Conservation (phyloP, 202 grass and related monocot species). For the Cymbopogon flexuosus region DNA sequence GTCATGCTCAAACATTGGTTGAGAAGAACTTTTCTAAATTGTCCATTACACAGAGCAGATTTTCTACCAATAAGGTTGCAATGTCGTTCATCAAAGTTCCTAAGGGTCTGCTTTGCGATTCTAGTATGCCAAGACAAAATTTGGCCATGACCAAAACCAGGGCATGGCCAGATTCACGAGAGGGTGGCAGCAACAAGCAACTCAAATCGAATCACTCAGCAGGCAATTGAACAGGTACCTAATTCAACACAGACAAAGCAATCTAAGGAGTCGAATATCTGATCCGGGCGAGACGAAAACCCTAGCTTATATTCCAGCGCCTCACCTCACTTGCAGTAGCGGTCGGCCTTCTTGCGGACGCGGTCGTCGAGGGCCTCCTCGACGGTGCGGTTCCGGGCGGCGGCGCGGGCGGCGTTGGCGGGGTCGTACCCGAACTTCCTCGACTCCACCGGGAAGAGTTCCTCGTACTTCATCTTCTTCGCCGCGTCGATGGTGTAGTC, state of each 20-base stretch:
- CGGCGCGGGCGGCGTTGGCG: conserved; percentile 53
- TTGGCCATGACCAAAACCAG: neutral
- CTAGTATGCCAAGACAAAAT: neutral
- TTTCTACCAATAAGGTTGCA: neutral
- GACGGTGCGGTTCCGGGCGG: conserved; percentile 50
- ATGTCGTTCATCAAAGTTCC: too few species aligned
- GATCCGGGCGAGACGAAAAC: conserved; percentile 23
- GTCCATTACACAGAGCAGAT: neutral
- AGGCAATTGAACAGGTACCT: neutral
- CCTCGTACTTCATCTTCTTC: conserved; percentile 98
- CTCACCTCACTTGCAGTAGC: conserved; percentile 97
- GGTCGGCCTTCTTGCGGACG: conserved; percentile 96
- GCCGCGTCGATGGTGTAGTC: conserved; percentile 96
- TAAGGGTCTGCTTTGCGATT: too few species aligned
- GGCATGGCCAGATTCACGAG: neutral
- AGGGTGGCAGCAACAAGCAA: neutral
- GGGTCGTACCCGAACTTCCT: conserved; percentile 91
- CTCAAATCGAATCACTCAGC: neutral
- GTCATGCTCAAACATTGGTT: neutral
- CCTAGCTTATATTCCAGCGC: conserved; percentile 42
- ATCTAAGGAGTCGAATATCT: neutral
- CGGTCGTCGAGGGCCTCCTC: conserved; percentile 94
- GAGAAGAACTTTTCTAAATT: neutral
- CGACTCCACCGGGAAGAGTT: conserved; percentile 87
- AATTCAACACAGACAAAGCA: conserved; percentile 20